Percentiles rank a stretch among this genome's conserved stretches.
Evolutionary conservation across 2,329 filamentous ascomycete species (phyloP).

Genomic region (Sporothrix euskadiensis): DNA sequence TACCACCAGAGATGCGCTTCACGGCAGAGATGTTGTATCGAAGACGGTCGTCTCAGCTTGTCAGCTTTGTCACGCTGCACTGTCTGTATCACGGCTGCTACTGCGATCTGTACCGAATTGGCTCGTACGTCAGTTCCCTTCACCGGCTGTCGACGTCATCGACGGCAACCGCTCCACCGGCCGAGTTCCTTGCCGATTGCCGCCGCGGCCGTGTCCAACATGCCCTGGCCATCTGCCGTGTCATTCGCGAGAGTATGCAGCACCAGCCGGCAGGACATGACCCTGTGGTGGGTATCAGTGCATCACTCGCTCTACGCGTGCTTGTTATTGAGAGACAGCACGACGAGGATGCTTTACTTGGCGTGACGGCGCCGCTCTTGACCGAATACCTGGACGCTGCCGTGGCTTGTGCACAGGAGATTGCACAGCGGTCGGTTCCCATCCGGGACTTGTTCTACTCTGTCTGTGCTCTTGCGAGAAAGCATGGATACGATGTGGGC

Average conservation of each 20-base stretch:
- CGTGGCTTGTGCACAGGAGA: constrained; percentile 22
- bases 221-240: constrained; percentile 19
- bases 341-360: constrained; percentile 17
- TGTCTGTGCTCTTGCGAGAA: constrained; percentile 11
- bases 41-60: constrained; percentile 17
- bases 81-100: constrained; percentile 26
- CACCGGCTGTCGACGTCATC: neutral
- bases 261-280: constrained; percentile 19
- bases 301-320: constrained; percentile 16
- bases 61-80: constrained; percentile 25
- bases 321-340: constrained; percentile 12
- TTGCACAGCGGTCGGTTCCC: constrained; percentile 22
- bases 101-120: constrained; percentile 24
- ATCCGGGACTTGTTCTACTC: constrained; percentile 26
- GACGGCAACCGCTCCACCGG: neutral
- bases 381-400: constrained; percentile 8
- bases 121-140: constrained; percentile 13
- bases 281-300: constrained; percentile 21
- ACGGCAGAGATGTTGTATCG: constrained; percentile 20
- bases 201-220: constrained; percentile 21
- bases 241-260: constrained; percentile 13
- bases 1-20: constrained; percentile 20
- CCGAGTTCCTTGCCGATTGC: constrained; percentile 8
- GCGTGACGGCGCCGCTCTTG: constrained; percentile 3
- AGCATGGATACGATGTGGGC: constrained; percentile 22